These are phyloP conservation scores for Diaporthe longicolla DNA, from an alignment of 2,329 filamentous ascomycete genomes.

Conservation along the genomic window DNA sequence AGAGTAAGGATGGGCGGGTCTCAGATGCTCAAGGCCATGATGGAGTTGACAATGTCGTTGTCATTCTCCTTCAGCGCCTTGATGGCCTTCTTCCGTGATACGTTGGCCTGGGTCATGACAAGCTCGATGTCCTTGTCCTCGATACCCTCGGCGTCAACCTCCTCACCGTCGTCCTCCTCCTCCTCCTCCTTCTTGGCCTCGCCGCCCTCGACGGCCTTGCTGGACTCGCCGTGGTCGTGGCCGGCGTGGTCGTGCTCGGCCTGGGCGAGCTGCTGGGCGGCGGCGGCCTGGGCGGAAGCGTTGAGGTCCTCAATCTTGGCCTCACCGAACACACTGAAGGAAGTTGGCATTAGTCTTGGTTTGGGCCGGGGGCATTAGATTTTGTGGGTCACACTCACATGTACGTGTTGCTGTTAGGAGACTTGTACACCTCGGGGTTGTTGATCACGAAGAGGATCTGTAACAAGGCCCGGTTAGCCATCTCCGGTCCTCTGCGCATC, in stretches of 20 bases:
- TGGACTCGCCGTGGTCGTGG: conserved; percentile 79
- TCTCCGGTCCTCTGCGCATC: background rate
- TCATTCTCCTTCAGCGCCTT: conserved; percentile 99
- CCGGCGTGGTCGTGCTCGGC: conserved; percentile 77
- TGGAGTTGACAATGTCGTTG: conserved; percentile 99
- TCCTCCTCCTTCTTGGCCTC: conserved; percentile 83
- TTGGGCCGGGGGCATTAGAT: background rate
- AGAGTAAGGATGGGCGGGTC: background rate
- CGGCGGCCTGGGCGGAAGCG: conserved; percentile 95
- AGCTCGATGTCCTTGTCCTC: conserved; percentile 99
- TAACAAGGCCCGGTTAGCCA: conserved; percentile 40
- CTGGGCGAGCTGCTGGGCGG: conserved; percentile 93
- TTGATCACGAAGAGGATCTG: conserved; percentile 99
- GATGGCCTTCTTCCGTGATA: conserved; percentile 98
- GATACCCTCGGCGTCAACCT: conserved; percentile 93
- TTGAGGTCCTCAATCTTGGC: conserved; percentile 99
- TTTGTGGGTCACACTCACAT: conserved; percentile 79
- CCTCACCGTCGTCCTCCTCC: conserved; percentile 93
- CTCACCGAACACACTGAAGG: conserved; percentile 93
- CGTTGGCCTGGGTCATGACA: conserved; percentile 97
- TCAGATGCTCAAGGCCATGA: conserved; percentile 96
- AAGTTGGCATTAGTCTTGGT: conserved; percentile 41
- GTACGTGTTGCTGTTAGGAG: conserved; percentile 98
- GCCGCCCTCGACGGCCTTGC: conserved; percentile 69
- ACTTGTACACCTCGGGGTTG: conserved; percentile 99